phyloP scores from a whole-genome alignment of 768 basidiomycete genomes.

The Tricholoma matsutake region DNA sequence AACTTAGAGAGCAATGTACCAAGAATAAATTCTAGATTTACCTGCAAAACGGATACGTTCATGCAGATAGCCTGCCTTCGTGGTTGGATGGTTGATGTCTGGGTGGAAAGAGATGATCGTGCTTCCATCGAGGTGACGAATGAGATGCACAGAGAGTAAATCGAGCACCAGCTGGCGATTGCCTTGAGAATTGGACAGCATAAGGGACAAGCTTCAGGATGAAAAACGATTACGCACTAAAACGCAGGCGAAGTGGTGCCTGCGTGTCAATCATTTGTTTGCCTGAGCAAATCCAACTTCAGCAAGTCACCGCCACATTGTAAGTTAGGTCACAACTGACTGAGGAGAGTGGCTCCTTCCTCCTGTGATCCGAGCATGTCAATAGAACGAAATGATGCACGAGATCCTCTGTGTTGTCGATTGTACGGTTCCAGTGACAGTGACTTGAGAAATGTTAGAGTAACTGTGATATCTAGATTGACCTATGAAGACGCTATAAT shows the following conservation, averaged over 20 bases:
- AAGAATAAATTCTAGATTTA: slow-evolving; percentile 10
- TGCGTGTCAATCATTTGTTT: slow-evolving; percentile 37
- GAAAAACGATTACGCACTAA: slow-evolving; percentile 19
- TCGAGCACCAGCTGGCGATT: slow-evolving; percentile 31
- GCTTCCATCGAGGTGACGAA: slow-evolving; percentile 41
- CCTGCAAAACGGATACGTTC: slow-evolving; percentile 47
- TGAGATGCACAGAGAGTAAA: slow-evolving; percentile 45
- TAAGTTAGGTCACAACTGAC: slow-evolving; percentile 13
- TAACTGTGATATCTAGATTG: slow-evolving; percentile 52
- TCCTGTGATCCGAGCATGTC: slow-evolving; percentile 8
- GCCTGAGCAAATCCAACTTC: slow-evolving; percentile 11
- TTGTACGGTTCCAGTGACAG: slow-evolving; percentile 19
- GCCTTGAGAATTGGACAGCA: not conserved
- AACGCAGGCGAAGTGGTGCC: slow-evolving; percentile 33
- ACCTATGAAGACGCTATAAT: not conserved
- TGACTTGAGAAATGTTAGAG: slow-evolving; percentile 51
- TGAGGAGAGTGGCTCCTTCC: slow-evolving; percentile 8
- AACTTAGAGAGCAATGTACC: not conserved
- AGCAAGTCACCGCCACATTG: not conserved
- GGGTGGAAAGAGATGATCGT: slow-evolving; percentile 55
- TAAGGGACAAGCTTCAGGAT: not conserved
- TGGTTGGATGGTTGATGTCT: slow-evolving; percentile 33
- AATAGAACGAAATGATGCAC: not conserved
- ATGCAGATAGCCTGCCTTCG: slow-evolving; percentile 40
- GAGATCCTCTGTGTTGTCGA: not conserved